Base-by-base conservation (phyloP, 148 eudicot species). In the Chenopodium formosanum region DNA sequence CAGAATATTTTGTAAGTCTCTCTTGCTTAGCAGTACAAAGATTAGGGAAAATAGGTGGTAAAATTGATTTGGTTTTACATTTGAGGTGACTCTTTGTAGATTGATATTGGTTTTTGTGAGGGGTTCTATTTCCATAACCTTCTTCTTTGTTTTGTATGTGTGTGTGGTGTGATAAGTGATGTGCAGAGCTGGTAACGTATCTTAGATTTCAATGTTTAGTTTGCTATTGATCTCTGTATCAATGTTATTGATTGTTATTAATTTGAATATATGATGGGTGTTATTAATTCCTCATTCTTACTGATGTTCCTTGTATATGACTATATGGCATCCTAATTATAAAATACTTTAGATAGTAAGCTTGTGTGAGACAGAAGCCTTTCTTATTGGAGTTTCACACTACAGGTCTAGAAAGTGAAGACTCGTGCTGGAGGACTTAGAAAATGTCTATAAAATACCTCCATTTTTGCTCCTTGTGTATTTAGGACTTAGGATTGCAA, bases 331-430 rank as follows among this genome's bases (percentile, higher is more conserved):
- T 69, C n/a, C 20, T 70, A 12, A 70, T 16, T 34, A 2, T 19
- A 70, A 70, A 29, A 6, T 74, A 56, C 48, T 46, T 56, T 62
- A 48, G 46, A 23, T 72, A 37, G 22, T 46, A 32, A 31, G 34
- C 23, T 53, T 53, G 20, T 25, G 77, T 44, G 27, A 17, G 53
- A 47, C 17, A 70, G 11, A 37, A 77, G 27, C 58, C 17, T 76
- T 23, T 27, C 47, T 76, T 40, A 25, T 47, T 29, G 69, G 80
- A 44, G 58, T 70, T 82, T 70, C 47, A 64, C 71, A 64, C 47
- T 17, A 52, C 84, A 87, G 87, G 89, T 87, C 37, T 85, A 85
- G 87, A 77, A 74, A 52, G 80, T 63, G 86, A 87, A 87, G 58
- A 32, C 82, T 23, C 89, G 89, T 63, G 76, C 79, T 74, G 81